Percentiles rank a stretch among this genome's conserved stretches.
Evolutionary conservation across 23 red algal species (phyloP).

Genomic region (Gracilariopsis chorda): DNA sequence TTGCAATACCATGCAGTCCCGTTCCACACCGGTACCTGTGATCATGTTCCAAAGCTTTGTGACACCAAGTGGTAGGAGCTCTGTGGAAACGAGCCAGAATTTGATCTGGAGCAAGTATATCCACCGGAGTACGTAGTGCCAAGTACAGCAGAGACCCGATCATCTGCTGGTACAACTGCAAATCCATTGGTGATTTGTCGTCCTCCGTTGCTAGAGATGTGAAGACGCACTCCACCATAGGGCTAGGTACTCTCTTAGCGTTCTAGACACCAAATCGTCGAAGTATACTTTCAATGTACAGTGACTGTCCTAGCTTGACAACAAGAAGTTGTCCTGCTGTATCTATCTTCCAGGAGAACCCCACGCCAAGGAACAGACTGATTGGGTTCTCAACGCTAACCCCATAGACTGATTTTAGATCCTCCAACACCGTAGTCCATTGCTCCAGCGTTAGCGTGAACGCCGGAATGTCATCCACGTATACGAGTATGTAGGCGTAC

Average conservation of each 20-base stretch:
- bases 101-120: background rate
- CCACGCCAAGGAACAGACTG: background rate
- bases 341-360: background rate
- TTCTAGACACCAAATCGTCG: background rate
- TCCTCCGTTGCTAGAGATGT: background rate
- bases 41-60: background rate
- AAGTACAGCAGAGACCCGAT: background rate
- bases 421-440: background rate
- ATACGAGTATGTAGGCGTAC: background rate
- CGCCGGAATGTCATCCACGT: background rate
- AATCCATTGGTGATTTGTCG: background rate
- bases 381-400: background rate
- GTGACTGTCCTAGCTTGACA: background rate
- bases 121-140: background rate
- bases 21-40: too few relatives aligned
- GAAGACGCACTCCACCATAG: background rate
- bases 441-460: background rate
- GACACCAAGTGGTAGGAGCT: background rate
- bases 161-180: background rate
- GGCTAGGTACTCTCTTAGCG: background rate
- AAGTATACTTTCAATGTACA: background rate
- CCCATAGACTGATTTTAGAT: background rate
- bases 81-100: background rate
- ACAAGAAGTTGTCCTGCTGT: background rate
- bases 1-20: too few relatives aligned